Evolutionary conservation across 352 stramenopile genomes (phyloP).

Genomic region (Phytopythium mirpurense): DNA sequence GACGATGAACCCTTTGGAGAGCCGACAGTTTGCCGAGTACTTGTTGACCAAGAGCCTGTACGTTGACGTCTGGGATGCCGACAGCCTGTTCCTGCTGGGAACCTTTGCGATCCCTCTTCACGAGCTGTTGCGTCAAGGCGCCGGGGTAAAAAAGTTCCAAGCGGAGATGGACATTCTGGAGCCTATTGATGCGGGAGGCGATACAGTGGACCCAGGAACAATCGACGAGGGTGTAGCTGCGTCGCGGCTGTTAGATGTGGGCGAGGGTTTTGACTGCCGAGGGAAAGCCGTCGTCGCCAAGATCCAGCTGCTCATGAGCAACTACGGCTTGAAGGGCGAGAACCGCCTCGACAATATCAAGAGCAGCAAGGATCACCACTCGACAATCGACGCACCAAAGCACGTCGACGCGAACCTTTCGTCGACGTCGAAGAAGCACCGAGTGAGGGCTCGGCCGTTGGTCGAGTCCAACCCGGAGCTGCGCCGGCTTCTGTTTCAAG

Average conservation of each 20-base stretch:
- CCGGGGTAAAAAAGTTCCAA: conserved; percentile 87
- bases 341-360: conserved; percentile 12
- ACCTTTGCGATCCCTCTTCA: conserved; percentile 81
- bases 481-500: conserved; percentile 43
- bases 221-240: background rate
- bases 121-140: conserved; percentile 88
- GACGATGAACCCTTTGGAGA: conserved; percentile 56
- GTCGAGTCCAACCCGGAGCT: conserved; percentile 75
- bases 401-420: no score
- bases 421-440: conserved; percentile 35
- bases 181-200: conserved; percentile 16
- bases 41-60: conserved; percentile 79
- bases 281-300: conserved; percentile 20
- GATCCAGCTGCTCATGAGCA: conserved; percentile 87
- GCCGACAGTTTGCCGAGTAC: conserved; percentile 81
- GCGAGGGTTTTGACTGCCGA: conserved; percentile 13
- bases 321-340: conserved; percentile 72
- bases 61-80: conserved; percentile 92
- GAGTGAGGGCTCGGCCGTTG: conserved; percentile 66
- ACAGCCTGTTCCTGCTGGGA: conserved; percentile 87
- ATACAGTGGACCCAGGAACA: conserved; percentile 10
- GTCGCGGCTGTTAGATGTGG: conserved; percentile 7
- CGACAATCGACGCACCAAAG: background rate
- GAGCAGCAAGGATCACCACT: background rate
- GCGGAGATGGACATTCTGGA: conserved; percentile 63